Evolutionary conservation across 2,329 filamentous ascomycete species (phyloP).

Genomic region (Acarospora socialis): DNA sequence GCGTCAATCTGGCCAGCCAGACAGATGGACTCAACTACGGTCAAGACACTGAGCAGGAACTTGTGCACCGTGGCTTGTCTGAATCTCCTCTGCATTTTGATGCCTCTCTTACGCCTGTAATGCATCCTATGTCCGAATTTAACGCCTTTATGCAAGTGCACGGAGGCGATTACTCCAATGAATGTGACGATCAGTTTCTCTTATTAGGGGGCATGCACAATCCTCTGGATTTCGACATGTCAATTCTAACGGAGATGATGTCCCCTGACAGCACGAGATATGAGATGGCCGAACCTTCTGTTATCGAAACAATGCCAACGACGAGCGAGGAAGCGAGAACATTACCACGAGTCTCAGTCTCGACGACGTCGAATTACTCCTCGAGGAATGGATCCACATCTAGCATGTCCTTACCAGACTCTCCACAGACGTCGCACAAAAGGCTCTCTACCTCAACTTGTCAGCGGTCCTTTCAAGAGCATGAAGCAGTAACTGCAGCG

Average conservation of each 20-base stretch:
- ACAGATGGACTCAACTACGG: too few relatives aligned
- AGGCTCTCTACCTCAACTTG: too few relatives aligned
- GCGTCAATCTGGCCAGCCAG: too few relatives aligned
- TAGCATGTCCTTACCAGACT: conserved; percentile 12
- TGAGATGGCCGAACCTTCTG: conserved; percentile 13
- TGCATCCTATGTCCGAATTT: conserved; percentile 15
- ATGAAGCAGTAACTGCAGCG: conserved; percentile 34
- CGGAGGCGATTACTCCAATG: conserved; percentile 12
- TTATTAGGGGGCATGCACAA: conserved; percentile 11
- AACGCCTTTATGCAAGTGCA: conserved; percentile 15
- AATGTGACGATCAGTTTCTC: conserved; percentile 16
- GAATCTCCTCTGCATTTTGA: too few relatives aligned
- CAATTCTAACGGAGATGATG: conserved; percentile 15
- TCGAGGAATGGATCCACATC: too few relatives aligned
- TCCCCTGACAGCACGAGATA: conserved; percentile 14
- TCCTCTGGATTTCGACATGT: conserved; percentile 15
- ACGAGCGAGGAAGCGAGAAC: conserved; percentile 8
- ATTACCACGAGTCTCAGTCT: too few relatives aligned
- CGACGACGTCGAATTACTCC: too few relatives aligned
- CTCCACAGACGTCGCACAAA: conserved; percentile 10
- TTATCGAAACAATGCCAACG: background rate
- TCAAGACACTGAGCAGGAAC: too few relatives aligned
- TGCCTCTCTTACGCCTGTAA: too few relatives aligned
- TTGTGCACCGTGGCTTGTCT: too few relatives aligned
- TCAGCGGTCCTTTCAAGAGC: too few relatives aligned